These are phyloP conservation scores for Rhododendron henanense DNA, from an alignment of 148 eudicot genomes.

Conservation along the genomic window DNA sequence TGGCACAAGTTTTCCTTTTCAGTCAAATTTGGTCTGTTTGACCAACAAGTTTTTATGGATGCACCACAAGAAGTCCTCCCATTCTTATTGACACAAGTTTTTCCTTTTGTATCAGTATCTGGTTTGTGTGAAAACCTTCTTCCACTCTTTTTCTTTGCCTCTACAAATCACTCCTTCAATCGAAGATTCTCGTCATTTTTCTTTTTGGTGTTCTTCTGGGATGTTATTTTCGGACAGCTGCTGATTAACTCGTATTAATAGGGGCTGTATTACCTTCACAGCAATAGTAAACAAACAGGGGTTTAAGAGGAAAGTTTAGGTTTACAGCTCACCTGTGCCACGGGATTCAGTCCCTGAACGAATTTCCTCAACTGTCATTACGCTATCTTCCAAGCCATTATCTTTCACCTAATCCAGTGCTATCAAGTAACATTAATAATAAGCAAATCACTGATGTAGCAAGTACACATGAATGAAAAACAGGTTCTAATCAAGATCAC, in stretches of 20 bases:
- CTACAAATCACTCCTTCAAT: neutral
- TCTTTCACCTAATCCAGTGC: slow-evolving; percentile 59
- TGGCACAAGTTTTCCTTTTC: neutral
- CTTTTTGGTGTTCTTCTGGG: neutral
- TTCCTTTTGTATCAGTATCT: neutral
- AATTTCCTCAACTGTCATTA: slow-evolving; percentile 90
- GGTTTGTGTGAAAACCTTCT: neutral
- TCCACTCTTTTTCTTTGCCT: neutral
- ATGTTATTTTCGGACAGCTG: neutral
- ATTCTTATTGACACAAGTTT: neutral
- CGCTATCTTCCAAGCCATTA: slow-evolving; percentile 88
- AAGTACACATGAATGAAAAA: neutral
- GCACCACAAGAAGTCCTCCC: neutral
- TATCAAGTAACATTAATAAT: neutral
- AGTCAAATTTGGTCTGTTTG: neutral
- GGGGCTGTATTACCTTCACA: neutral
- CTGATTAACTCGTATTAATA: neutral
- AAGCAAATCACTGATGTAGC: neutral
- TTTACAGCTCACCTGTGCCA: slow-evolving; percentile 66
- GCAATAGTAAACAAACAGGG: neutral
- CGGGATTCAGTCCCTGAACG: slow-evolving; percentile 82
- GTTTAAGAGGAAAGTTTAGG: neutral
- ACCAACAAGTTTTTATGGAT: neutral
- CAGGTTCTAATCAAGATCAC: neutral
- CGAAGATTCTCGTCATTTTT: neutral